Base-by-base conservation (phyloP, 768 basidiomycete genomes). In the Phanerochaete sordida region DNA sequence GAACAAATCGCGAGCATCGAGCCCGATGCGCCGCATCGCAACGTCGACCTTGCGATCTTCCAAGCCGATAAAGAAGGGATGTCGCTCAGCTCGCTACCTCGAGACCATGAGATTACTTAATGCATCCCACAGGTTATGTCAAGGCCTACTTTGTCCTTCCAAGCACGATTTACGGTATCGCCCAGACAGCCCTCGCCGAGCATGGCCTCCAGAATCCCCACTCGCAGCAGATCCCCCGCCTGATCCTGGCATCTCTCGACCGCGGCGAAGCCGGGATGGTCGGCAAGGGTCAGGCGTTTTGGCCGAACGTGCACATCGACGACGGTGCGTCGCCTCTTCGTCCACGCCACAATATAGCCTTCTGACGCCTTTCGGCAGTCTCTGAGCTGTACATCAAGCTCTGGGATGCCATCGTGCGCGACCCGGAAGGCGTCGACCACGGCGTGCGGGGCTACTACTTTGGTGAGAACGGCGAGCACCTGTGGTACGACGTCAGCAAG, bases 101-200 rank as follows among this genome's bases (percentile, higher is more conserved):
- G n/a, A n/a, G n/a, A n/a, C n/a, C n/a, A n/a, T n/a, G n/a, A n/a
- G n/a, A n/a, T n/a, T n/a, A n/a, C n/a, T n/a, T n/a, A n/a, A n/a
- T n/a, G n/a, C n/a, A n/a, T n/a, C 3, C 69, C 76, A 6, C 51
- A 80, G 81, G 81, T 16, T 84, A 79, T 68, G 76, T 78, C 37
- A 76, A 75, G 55, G 75, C 80, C 0, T 81, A 83, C 68, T 82
- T 85, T 59, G 65, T 86, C 56, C 65, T 82, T 15, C 84, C 84
- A 1, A 73, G 79, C 3, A 84, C 84, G 0, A 83, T 91, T 30
- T 90, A 82, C 64, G 86, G 84, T 45, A 71, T 83, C 31, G 81
- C 84, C 1, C 67, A 66, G 6, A 79, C 78, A 7, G 68, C 66
- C 6, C 74, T 88, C 26, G 79, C 80, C 37, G 77, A 83, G 23